Evolutionary conservation across 2,329 filamentous ascomycete genomes (phyloP), one percentile per base, ranked within the genome.

Genomic region (Dichotomopilus funicola): DNA sequence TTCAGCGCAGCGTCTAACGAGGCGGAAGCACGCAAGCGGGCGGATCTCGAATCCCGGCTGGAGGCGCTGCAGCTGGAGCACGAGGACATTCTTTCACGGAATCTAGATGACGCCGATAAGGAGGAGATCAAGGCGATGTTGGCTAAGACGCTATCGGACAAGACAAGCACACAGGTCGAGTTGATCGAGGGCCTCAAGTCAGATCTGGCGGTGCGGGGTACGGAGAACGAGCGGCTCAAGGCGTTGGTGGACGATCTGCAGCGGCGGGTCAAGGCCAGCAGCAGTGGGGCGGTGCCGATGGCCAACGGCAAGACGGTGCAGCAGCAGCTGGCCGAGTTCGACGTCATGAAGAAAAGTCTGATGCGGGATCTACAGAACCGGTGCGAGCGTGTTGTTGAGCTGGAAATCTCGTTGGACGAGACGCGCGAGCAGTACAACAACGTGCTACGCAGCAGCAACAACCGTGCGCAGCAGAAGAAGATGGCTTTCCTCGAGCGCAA

Each of bases 351-450:
- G 85, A 99, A 99, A 83, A 95, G 89, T 63, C 79, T 99, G 64
- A 99, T 99, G 94, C 89, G 94, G 56, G 94, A 99, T 73, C 78
- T 99, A 62, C 94, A 99, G 73, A 97, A 99, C 77, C 87, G 94
- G 59, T 99, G 94, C 72, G 94, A 99, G 77, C 87, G 94, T 63
- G 91, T 99, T 37, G 94, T 99, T 13, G 94, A 99, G 77, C 84
- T 99, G 34, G 94, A 99, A 73, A 99, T 99, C 67, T 95, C 89
- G 38, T 81, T 99, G 50, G 94, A 99, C 68, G 91, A 96, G 77
- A 96, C 94, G 0, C 85, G 94, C 54, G 94, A 99, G 77, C 94
- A 99, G 75, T 99, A 99, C 77, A 97, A 99, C 78, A 96, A 96
- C 66, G 94, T 99, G 58, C 81, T 99, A 56, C 87, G 92, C 55